Conservation (phyloP, 2,329 filamentous ascomycete genomes). For the Magnaporthales sp. region DNA sequence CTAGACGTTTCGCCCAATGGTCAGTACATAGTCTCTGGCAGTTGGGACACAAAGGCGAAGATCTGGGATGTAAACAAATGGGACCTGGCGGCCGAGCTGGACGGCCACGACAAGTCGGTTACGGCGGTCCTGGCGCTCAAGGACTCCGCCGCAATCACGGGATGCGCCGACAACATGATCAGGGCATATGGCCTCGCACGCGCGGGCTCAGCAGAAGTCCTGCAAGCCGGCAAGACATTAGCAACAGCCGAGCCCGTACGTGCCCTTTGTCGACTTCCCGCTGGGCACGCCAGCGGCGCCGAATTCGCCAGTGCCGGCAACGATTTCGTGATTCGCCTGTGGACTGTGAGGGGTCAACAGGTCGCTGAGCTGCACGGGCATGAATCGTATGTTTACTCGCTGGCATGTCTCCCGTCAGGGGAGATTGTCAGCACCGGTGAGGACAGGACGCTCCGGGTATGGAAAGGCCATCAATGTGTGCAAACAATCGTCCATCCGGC, state of each 20-base stretch:
- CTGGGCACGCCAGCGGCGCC: conserved; percentile 68
- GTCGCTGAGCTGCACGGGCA: conserved; percentile 77
- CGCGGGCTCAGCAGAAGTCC: conserved; percentile 44
- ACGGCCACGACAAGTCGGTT: conserved; percentile 68
- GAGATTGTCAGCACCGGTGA: conserved; percentile 89
- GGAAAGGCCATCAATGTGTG: conserved; percentile 73
- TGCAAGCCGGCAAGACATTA: conserved; percentile 44
- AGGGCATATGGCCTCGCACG: conserved; percentile 66
- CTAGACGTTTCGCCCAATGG: conserved; percentile 69
- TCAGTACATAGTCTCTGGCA: conserved; percentile 74
- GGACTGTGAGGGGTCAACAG: conserved; percentile 71
- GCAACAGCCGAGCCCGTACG: conserved; percentile 75
- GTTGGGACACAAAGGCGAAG: conserved; percentile 85
- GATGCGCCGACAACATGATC: conserved; percentile 82
- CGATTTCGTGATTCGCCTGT: conserved; percentile 80
- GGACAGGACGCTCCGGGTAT: conserved; percentile 86
- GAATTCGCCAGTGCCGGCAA: conserved; percentile 95
- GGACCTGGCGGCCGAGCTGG: conserved; percentile 64
- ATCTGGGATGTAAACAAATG: conserved; percentile 82
- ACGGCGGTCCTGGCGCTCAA: conserved; percentile 89
- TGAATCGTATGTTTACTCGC: conserved; percentile 88
- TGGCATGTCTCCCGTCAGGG: conserved; percentile 69
- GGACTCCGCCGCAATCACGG: conserved; percentile 75
- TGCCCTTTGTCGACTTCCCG: conserved; percentile 75
- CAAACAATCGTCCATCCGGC: conserved; percentile 97